Evolutionary conservation across 306 rosid genomes (phyloP).

Genomic region (Amphicarpaea edgeworthii): DNA sequence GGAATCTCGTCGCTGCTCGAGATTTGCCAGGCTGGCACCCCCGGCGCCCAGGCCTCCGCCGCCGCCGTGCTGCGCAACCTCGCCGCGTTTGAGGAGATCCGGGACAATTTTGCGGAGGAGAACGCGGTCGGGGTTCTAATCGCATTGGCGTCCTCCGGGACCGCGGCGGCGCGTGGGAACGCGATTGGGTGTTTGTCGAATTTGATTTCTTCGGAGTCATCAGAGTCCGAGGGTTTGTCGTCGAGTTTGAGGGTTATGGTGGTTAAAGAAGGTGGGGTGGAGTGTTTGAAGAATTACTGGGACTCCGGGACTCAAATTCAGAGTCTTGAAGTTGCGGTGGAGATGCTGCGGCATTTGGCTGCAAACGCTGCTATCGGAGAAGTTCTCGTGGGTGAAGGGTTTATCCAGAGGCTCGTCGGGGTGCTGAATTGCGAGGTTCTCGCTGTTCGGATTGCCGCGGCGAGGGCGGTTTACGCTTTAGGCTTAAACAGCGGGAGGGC

Average conservation of each 20-base stretch:
- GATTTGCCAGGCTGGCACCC: conserved; percentile 88
- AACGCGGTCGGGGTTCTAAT: conserved; percentile 70
- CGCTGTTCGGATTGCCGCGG: conserved; percentile 76
- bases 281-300: conserved; percentile 83
- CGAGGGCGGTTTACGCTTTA: conserved; percentile 69
- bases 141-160: conserved; percentile 75
- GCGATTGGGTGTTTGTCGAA: conserved; percentile 78
- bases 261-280: conserved; percentile 77
- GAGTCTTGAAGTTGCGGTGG: conserved; percentile 76
- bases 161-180: conserved; percentile 74
- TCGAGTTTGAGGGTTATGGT: conserved; percentile 52
- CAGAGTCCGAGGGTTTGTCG: conserved; percentile 46
- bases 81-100: conserved; percentile 63
- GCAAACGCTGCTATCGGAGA: conserved; percentile 58
- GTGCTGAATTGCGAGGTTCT: conserved; percentile 73
- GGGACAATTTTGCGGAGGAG: conserved; percentile 77
- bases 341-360: conserved; percentile 70
- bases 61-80: conserved; percentile 83
- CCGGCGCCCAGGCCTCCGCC: conserved; percentile 85
- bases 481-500: conserved; percentile 65
- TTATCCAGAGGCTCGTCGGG: conserved; percentile 58
- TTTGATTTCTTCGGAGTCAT: conserved; percentile 59
- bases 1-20: conserved; percentile 89
- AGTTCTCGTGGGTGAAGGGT: conserved; percentile 68
- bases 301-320: conserved; percentile 59